Evolutionary conservation across 495 filamentous ascomycete species (phyloP).

Genomic region (Neurospora tetrasperma): DNA sequence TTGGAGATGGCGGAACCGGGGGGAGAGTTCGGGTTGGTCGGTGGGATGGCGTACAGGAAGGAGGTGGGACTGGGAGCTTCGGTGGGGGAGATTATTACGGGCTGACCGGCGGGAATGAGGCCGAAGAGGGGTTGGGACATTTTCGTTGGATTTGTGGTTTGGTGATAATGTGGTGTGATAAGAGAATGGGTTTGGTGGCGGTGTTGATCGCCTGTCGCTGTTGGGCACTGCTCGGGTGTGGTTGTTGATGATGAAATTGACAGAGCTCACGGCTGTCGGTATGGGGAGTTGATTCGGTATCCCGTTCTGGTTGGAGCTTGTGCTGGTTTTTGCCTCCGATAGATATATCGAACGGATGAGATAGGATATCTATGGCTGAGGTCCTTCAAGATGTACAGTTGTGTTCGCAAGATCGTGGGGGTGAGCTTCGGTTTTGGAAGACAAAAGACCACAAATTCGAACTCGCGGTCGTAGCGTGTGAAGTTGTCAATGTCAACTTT

Average conservation of each 20-base stretch:
- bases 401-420: background rate
- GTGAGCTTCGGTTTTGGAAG: background rate
- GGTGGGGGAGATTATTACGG: conserved; percentile 34
- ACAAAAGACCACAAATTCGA: background rate
- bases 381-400: background rate
- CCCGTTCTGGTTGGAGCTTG: background rate
- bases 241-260: background rate
- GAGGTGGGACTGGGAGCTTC: conserved; percentile 26
- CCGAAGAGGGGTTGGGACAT: conserved; percentile 34
- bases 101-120: conserved; percentile 41
- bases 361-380: background rate
- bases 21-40: conserved; percentile 6
- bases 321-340: background rate
- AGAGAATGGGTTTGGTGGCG: too few species aligned
- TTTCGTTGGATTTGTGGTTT: background rate
- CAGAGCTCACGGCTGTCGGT: background rate
- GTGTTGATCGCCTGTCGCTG: background rate
- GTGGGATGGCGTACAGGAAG: conserved; percentile 37
- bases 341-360: background rate
- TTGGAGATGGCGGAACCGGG: conserved; percentile 5
- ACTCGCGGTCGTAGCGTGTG: background rate
- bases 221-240: background rate
- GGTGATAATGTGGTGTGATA: background rate
- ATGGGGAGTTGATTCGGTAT: background rate
- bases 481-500: background rate